These are phyloP conservation scores for Fagopyrum homotropicum DNA, from an alignment of 148 eudicot species.

Conservation along the genomic window DNA sequence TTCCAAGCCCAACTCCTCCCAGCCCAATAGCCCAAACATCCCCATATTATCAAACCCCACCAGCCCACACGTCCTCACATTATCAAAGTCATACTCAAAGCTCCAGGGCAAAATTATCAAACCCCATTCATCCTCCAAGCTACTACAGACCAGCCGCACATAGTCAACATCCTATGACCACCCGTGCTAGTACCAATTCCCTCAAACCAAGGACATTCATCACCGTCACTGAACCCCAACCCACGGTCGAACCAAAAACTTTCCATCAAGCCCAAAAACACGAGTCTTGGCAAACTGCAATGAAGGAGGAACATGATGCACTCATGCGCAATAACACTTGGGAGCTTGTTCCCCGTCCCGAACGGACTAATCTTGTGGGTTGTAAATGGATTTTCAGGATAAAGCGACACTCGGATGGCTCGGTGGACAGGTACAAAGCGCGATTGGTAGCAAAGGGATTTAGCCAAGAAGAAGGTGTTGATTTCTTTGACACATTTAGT, in stretches of 20 bases:
- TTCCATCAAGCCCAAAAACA: not conserved
- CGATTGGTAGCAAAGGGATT: not conserved
- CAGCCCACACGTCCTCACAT: not conserved
- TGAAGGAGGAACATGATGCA: not conserved
- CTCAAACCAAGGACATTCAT: not conserved
- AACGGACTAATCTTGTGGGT: no score
- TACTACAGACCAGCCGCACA: not conserved
- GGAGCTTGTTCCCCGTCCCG: no score
- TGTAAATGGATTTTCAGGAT: no score
- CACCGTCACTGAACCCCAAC: not conserved
- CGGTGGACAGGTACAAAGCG: not conserved
- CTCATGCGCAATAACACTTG: no score
- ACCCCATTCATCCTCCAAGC: not conserved
- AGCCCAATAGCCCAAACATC: not conserved
- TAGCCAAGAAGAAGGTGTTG: not conserved
- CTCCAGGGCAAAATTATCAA: not conserved
- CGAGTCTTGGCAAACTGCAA: not conserved
- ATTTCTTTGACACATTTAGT: not conserved
- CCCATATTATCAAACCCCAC: not conserved
- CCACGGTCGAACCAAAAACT: not conserved
- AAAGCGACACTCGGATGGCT: not conserved
- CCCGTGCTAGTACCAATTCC: not conserved
- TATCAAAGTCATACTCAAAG: not conserved
- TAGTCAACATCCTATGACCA: not conserved
- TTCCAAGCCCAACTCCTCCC: no score